phyloP scores from a whole-genome alignment of 805 yeast genomes.

The Starmerella bacillaris region DNA sequence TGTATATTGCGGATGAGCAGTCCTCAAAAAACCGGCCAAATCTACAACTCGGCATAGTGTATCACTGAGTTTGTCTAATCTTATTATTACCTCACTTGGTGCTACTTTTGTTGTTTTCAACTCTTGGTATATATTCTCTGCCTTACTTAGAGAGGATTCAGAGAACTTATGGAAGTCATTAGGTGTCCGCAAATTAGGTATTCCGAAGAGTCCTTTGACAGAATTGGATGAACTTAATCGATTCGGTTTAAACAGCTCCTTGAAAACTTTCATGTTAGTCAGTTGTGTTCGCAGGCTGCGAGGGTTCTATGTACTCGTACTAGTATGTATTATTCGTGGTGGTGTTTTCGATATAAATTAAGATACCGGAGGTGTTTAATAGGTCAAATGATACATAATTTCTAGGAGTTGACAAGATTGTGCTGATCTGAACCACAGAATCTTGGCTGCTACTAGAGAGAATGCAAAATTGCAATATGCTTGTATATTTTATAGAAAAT shows the following conservation, averaged over 20 bases:
- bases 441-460: too few species aligned
- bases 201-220: slow-evolving; percentile 48
- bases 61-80: slow-evolving; percentile 73
- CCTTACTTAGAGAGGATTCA: slow-evolving; percentile 41
- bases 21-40: slow-evolving; percentile 78
- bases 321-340: too few species aligned
- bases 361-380: too few species aligned
- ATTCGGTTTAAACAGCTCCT: background rate
- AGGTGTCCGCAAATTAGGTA: slow-evolving; percentile 51
- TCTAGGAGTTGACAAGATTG: too few species aligned
- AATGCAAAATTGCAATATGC: too few species aligned
- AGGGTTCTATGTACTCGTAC: too few species aligned
- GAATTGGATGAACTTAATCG: background rate
- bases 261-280: background rate
- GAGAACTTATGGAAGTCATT: slow-evolving; percentile 55
- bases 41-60: slow-evolving; percentile 82
- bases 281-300: too few species aligned
- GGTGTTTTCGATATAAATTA: too few species aligned
- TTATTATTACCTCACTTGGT: slow-evolving; percentile 34
- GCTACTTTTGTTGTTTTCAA: slow-evolving; percentile 33
- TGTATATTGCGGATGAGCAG: slow-evolving; percentile 58
- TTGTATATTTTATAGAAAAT: too few species aligned
- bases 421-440: too few species aligned
- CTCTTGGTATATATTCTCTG: slow-evolving; percentile 41
- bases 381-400: too few species aligned